A percentile compares a stretch with the other conserved stretches of the same genome.
phyloP scores from a whole-genome alignment of 495 filamentous ascomycete species.

The Penicillium soppii region DNA sequence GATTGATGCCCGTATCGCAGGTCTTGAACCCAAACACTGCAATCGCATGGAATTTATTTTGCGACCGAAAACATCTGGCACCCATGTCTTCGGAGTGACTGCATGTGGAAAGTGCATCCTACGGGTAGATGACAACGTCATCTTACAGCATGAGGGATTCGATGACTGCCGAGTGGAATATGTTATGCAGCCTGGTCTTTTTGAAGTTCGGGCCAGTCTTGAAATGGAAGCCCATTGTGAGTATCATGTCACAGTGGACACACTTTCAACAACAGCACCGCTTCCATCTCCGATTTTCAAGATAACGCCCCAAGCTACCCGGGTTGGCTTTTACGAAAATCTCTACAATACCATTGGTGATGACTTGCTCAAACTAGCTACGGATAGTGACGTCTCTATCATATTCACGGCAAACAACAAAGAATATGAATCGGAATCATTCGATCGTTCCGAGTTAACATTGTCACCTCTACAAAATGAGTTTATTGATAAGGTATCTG shows the following conservation, averaged over 20 bases:
- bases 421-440: background rate
- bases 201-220: no score
- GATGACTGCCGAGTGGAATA: no score
- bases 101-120: slow-evolving; percentile 2
- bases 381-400: background rate
- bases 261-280: no score
- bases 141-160: no score
- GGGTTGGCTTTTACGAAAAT: slow-evolving; percentile 4
- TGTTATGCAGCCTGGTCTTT: no score
- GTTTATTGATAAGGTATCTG: background rate
- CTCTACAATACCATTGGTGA: background rate
- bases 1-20: background rate
- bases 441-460: background rate
- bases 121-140: background rate
- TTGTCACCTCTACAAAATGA: background rate
- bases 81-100: slow-evolving; percentile 5
- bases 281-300: no score
- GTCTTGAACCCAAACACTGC: slow-evolving; percentile 1
- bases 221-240: no score
- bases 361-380: background rate
- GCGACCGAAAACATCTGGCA: background rate
- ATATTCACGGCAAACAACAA: background rate
- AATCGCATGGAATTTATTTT: background rate
- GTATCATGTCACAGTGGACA: no score
- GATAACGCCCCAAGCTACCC: slow-evolving; percentile 5